A percentile compares a stretch with the other conserved stretches of the same genome.
phyloP scores from a whole-genome alignment of 23 red algal genomes.

The Gracilaria gracilis region DNA sequence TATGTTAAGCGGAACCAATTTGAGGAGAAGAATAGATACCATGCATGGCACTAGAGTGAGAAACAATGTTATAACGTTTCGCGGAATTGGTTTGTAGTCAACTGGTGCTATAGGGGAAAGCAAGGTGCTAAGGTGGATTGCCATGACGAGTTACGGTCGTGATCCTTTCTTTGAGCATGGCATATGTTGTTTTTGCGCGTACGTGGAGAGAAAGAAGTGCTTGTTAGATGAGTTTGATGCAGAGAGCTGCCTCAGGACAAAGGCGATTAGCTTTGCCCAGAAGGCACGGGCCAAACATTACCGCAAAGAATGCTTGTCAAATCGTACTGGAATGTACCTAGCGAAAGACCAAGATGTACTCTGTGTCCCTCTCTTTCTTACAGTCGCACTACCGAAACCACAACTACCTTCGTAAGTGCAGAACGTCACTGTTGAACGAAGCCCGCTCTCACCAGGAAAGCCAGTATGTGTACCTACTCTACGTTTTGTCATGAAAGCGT shows the following conservation, averaged over 20 bases:
- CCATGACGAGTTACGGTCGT: neutral
- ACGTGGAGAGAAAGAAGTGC: neutral
- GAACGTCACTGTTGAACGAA: no score
- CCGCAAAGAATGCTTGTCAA: neutral
- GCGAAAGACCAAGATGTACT: no score
- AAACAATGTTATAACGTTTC: neutral
- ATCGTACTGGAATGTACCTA: neutral
- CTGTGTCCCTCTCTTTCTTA: no score
- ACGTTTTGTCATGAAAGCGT: no score
- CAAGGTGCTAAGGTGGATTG: neutral
- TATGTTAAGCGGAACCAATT: neutral
- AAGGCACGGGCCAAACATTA: neutral
- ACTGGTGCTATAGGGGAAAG: neutral
- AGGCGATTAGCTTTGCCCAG: neutral
- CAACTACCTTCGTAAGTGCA: no score
- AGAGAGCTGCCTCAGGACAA: neutral
- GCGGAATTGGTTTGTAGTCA: conserved; percentile 24
- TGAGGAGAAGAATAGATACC: neutral
- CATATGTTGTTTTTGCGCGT: neutral
- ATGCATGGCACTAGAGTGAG: neutral
- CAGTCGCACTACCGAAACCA: no score
- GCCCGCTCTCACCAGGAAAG: no score
- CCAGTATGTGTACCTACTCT: no score
- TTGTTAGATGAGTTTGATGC: neutral
- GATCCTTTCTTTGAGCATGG: neutral